phyloP scores from a whole-genome alignment of 78 protist genomes.

The Cavenderia fasciculata region DNA sequence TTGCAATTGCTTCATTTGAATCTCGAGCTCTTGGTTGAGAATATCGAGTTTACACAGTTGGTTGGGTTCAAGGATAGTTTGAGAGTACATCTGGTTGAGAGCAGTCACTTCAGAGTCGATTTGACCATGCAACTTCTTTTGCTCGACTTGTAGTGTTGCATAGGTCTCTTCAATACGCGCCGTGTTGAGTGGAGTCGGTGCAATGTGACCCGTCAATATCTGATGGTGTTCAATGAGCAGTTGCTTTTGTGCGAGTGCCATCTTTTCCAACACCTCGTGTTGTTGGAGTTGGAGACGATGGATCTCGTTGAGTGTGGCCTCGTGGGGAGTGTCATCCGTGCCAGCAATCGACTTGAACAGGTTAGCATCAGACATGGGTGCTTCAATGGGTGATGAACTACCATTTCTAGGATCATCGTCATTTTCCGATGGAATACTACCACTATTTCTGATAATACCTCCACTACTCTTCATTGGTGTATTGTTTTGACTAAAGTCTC shows the following conservation, averaged over 20 bases:
- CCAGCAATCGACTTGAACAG: constrained; percentile 15
- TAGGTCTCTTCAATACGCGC: background rate
- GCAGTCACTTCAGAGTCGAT: constrained; percentile 33
- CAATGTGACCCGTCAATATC: too few species aligned
- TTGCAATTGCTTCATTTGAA: constrained; percentile 59
- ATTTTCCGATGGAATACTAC: too few species aligned
- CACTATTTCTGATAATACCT: too few species aligned
- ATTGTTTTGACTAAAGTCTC: too few species aligned
- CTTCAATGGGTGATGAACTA: constrained; percentile 58
- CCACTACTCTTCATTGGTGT: too few species aligned
- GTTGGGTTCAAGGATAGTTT: constrained; percentile 61
- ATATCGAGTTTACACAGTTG: constrained; percentile 69
- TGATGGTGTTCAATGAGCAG: too few species aligned
- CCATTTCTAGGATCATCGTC: constrained; percentile 47
- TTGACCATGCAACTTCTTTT: background rate
- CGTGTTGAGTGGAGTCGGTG: background rate
- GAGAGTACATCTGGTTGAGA: constrained; percentile 64
- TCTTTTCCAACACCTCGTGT: constrained; percentile 32
- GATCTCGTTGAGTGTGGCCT: constrained; percentile 36
- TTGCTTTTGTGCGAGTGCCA: constrained; percentile 39
- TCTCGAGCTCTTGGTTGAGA: constrained; percentile 39
- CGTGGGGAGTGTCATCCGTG: constrained; percentile 29
- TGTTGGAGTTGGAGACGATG: constrained; percentile 16
- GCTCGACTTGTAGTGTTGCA: constrained; percentile 16
- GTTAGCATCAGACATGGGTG: constrained; percentile 17